These are phyloP conservation scores for Raphidocelis subcapitata DNA, from an alignment of 139 green algal genomes.

Conservation along the genomic window DNA sequence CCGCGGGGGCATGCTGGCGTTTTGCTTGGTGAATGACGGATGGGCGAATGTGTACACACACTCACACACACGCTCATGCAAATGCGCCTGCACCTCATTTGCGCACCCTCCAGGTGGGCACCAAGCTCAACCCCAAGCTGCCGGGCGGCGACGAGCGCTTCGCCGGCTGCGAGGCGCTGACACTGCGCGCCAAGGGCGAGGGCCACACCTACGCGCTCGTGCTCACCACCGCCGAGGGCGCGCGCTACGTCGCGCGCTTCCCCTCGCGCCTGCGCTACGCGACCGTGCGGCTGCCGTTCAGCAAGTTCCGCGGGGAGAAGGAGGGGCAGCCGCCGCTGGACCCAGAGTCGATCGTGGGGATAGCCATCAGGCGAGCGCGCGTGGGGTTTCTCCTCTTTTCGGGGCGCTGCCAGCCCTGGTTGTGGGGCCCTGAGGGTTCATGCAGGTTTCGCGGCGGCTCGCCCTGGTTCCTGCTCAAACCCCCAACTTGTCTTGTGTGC, in stretches of 20 bases:
- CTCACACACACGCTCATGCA: no score
- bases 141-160: constrained; percentile 54
- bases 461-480: no score
- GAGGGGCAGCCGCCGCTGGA: constrained; percentile 43
- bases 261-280: constrained; percentile 56
- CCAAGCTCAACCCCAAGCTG: constrained; percentile 32
- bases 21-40: no score
- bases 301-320: constrained; percentile 70
- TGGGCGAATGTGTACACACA: no score
- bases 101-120: constrained; percentile 13
- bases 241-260: constrained; percentile 65
- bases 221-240: constrained; percentile 40
- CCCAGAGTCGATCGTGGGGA: constrained; percentile 18
- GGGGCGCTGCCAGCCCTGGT: no score
- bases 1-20: neutral
- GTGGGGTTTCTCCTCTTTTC: no score
- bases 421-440: neutral
- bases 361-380: constrained; percentile 39
- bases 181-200: constrained; percentile 78
- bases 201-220: constrained; percentile 79
- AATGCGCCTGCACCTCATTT: no score
- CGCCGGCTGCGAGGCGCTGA: constrained; percentile 72
- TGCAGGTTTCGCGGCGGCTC: neutral
- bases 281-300: constrained; percentile 82
- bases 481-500: no score